Base-by-base conservation (phyloP, 129 eudicot genomes). In the Helichrysum umbraculigerum region DNA sequence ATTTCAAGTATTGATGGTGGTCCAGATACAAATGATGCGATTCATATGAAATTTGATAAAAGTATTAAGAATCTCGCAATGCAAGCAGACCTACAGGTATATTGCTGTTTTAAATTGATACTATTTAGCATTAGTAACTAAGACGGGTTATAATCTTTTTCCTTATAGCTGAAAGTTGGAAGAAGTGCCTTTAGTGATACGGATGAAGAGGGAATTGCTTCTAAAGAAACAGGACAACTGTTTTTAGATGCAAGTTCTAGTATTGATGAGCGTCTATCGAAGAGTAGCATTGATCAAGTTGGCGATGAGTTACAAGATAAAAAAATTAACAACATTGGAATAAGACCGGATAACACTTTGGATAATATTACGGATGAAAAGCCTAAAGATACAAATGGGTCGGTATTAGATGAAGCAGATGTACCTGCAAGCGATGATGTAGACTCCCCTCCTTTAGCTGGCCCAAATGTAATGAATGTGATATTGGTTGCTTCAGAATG, bases 401-500 rank as follows among this genome's bases (percentile, higher is more conserved):
- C 79, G 12, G 52, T 61, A 63, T 52, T 42, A 66, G 83, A 68
- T 44, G 72, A 76, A 20, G 76, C 41, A 42, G 72, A 80, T 76
- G 85, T 39, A 33, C 83, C 87, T 63, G 41, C 50, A 28, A 66
- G 51, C 34, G 89, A 79, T 67, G 85, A 90, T 50, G 84, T 11
- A 10, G 88, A 88, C 57, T 79, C 91, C 50, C 88, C 96, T 86
- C 97, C 98, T 73, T 81, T 90, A 71, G 98, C 97, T 14, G 98
- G 96, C 68, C 77, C 78, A 2, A 87, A 93, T 76, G 96, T 91
- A 7, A 93, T 93, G 98, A 93, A 93, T 57, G 81, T 91, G n/a
- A 87, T 93, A 77, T 80, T 93, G 85, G 97, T 93, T 54, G 97
- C 98, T 33, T 86, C 97, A 16, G 98, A 93, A 85, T 93, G 98